A percentile compares a stretch with the other conserved stretches of the same genome.
Conservation (phyloP, 208 protist species). For the Zelonia costaricensis region DNA sequence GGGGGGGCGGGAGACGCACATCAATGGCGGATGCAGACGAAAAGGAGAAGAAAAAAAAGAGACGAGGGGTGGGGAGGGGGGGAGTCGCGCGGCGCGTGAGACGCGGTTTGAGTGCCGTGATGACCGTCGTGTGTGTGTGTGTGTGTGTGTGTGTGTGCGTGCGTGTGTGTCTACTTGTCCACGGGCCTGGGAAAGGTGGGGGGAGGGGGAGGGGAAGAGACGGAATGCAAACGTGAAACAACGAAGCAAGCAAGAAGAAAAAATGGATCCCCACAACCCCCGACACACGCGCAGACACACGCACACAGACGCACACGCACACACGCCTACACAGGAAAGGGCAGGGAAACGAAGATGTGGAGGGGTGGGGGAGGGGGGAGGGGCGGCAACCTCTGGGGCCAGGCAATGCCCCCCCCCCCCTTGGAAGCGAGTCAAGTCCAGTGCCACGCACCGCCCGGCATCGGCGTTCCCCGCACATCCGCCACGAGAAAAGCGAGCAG, state of each 20-base stretch:
- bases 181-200: too few relatives aligned
- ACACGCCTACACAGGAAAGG: not conserved
- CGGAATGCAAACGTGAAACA: not conserved
- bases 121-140: not conserved
- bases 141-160: not conserved
- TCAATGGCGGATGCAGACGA: constrained; percentile 2
- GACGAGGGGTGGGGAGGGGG: not conserved
- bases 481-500: not conserved
- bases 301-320: not conserved
- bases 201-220: not conserved
- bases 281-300: not conserved
- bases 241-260: constrained; percentile 5
- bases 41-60: constrained; percentile 1
- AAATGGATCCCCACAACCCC: not conserved
- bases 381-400: not conserved
- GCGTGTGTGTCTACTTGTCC: not conserved
- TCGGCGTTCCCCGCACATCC: not conserved
- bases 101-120: too few relatives aligned
- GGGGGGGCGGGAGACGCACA: not conserved
- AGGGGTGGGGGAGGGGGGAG: too few relatives aligned
- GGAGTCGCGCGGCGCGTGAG: too few relatives aligned
- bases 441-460: not conserved
- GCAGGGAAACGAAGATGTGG: not conserved
- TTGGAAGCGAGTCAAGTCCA: not conserved
- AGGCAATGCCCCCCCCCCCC: too few relatives aligned